Evolutionary conservation across 2,329 filamentous ascomycete species (phyloP).

Genomic region (Colletotrichum tanaceti): DNA sequence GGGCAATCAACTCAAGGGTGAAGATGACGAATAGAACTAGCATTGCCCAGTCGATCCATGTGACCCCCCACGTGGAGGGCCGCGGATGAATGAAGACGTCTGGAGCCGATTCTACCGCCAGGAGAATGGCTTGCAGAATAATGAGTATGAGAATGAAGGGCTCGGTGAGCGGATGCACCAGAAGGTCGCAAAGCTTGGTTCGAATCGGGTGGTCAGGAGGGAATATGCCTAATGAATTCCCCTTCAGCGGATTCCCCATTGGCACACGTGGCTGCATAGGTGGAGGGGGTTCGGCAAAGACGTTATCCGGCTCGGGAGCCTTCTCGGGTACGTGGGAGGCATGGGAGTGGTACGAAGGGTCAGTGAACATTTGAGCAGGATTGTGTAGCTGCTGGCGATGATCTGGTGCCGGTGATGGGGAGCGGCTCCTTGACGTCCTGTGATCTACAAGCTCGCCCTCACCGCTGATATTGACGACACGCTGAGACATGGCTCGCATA

Average conservation of each 20-base stretch:
- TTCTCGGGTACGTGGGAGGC: slow-evolving; percentile 62
- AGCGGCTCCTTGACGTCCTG: slow-evolving; percentile 71
- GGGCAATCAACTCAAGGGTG: slow-evolving; percentile 83
- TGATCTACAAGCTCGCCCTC: slow-evolving; percentile 87
- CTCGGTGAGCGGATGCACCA: slow-evolving; percentile 89
- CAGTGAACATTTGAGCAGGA: slow-evolving; percentile 50
- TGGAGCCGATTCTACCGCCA: slow-evolving; percentile 83
- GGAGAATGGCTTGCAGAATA: slow-evolving; percentile 85
- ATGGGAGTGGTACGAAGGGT: slow-evolving; percentile 66
- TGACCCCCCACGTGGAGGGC: slow-evolving; percentile 73
- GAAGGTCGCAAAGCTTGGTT: slow-evolving; percentile 79
- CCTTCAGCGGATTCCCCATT: slow-evolving; percentile 82
- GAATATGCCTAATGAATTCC: slow-evolving; percentile 88
- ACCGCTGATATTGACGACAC: slow-evolving; percentile 96
- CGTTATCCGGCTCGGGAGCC: slow-evolving; percentile 49
- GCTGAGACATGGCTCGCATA: slow-evolving; percentile 89
- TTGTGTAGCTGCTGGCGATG: slow-evolving; percentile 58
- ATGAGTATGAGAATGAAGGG: slow-evolving; percentile 89
- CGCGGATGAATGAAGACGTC: slow-evolving; percentile 75
- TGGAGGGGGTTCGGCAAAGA: slow-evolving; percentile 47
- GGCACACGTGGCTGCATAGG: slow-evolving; percentile 49
- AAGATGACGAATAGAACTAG: slow-evolving; percentile 89
- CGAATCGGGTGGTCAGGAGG: slow-evolving; percentile 81
- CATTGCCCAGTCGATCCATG: slow-evolving; percentile 81
- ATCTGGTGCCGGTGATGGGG: slow-evolving; percentile 65